phyloP scores from a whole-genome alignment of 2,329 filamentous ascomycete species.

The Penicillium sp. region DNA sequence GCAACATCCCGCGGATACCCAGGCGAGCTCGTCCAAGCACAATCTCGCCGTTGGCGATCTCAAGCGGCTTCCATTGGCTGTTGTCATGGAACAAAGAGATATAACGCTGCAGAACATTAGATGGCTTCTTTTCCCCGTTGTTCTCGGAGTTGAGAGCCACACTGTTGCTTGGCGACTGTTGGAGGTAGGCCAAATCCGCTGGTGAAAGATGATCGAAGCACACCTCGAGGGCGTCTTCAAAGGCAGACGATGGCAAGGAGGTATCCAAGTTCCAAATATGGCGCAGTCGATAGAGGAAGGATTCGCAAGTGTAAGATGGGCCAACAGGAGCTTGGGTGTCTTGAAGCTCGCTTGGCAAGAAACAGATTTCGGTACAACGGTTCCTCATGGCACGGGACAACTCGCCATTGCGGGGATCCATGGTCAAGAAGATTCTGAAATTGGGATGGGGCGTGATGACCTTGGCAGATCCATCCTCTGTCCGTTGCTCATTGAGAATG shows the following conservation, averaged over 20 bases:
- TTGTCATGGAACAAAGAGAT: constrained; percentile 31
- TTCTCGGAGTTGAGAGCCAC: constrained; percentile 14
- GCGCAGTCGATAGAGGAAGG: constrained; percentile 39
- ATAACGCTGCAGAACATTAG: constrained; percentile 29
- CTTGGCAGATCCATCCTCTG: constrained; percentile 73
- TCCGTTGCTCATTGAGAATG: constrained; percentile 90
- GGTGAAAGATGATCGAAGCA: constrained; percentile 38
- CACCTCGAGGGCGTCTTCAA: constrained; percentile 25
- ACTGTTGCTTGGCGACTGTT: constrained; percentile 26
- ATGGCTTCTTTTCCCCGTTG: constrained; percentile 9
- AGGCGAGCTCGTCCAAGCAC: constrained; percentile 25
- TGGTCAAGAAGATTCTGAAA: constrained; percentile 90
- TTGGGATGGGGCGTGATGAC: constrained; percentile 77
- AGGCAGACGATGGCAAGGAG: constrained; percentile 6
- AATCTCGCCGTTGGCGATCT: constrained; percentile 18
- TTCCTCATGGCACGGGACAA: constrained; percentile 96
- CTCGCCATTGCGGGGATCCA: constrained; percentile 89
- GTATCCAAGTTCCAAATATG: constrained; percentile 28
- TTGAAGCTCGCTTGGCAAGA: constrained; percentile 50
- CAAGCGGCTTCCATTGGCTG: constrained; percentile 27
- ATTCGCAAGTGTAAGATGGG: constrained; percentile 39
- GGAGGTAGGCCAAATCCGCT: constrained; percentile 32
- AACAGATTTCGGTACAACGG: constrained; percentile 82
- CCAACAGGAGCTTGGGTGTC: constrained; percentile 13
- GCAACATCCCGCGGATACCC: constrained; percentile 22